Base-by-base conservation (phyloP, 2,329 filamentous ascomycete genomes). In the Lojkania enalia region DNA sequence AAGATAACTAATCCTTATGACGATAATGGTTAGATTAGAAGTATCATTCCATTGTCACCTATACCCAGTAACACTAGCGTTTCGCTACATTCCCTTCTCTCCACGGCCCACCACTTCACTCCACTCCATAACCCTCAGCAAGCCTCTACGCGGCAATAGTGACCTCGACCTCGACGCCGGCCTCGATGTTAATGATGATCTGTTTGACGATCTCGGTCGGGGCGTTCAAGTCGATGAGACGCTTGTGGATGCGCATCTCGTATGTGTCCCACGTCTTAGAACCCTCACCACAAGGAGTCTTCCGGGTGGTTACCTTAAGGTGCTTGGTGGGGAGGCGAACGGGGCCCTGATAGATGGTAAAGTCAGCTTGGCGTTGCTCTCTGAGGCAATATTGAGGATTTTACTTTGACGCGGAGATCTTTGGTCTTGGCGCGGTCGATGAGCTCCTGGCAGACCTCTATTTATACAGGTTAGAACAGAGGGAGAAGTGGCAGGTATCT, bases 211-310 rank as follows among this genome's bases (percentile, higher is more conserved):
- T 86, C 85, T 99, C 94, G 70, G 94, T 99, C 55, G 94, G 94
- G 67, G 94, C 94, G 79, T 95, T 91, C 62, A 99, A 88, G 84
- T 96, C 91, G 73, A 96, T 96, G 72, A 96, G 83, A 67, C 91
- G 88, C 87, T 96, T 96, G 85, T 96, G 90, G 75, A 96, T 95
- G 80, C 92, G 87, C 90, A 99, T 95, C 87, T 99, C 92, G 78
- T 82, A 99, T 77, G 83, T 86, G 76, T 97, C 94, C 94, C 94
- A 99, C 73, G 94, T 99, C 90, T 99, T 99, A 78, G 88, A 95
- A 80, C 94, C 94, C 85, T 99, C 94, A 88, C 94, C 94, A 80
- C 88, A 94, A 75, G 94, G 94, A 60, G 94, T 97, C 88, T 99
- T 99, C 73, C 94, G 88, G 82, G 94, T 96, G 74, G 88, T 90